Percentiles rank a stretch among this genome's conserved stretches.
phyloP scores from a whole-genome alignment of 2,329 filamentous ascomycete genomes.

The Dactylonectria macrodidyma region DNA sequence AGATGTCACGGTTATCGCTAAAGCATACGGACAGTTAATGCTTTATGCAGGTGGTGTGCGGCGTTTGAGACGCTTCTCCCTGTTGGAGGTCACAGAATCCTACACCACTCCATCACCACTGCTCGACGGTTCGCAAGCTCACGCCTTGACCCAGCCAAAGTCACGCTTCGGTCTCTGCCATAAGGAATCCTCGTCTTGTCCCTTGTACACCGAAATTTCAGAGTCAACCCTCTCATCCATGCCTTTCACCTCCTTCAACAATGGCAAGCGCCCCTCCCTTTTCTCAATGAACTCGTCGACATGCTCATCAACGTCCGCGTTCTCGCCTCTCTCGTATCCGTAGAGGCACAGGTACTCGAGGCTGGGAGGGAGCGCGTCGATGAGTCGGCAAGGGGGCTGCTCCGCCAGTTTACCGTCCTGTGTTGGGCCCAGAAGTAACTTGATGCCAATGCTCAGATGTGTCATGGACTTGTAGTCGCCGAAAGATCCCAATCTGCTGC shows the following conservation, averaged over 20 bases:
- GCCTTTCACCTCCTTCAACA: background rate
- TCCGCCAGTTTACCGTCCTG: background rate
- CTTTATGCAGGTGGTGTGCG: too few relatives aligned
- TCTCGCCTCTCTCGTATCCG: conserved; percentile 5
- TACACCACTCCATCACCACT: background rate
- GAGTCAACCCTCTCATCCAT: conserved; percentile 8
- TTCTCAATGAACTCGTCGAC: conserved; percentile 5
- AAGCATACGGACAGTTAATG: too few relatives aligned
- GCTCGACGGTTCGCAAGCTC: background rate
- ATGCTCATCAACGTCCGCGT: conserved; percentile 9
- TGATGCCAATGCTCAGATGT: conserved; percentile 13
- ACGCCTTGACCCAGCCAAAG: background rate
- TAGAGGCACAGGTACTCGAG: conserved; percentile 18
- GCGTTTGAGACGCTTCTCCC: too few relatives aligned
- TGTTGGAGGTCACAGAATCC: too few relatives aligned
- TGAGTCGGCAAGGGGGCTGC: background rate
- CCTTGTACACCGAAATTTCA: background rate
- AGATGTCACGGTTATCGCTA: too few relatives aligned
- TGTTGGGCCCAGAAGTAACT: background rate
- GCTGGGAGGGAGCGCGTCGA: conserved; percentile 1
- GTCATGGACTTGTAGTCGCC: conserved; percentile 4
- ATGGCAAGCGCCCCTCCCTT: conserved; percentile 2
- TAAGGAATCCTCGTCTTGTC: background rate
- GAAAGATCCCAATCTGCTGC: conserved; percentile 10
- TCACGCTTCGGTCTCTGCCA: background rate